Base-by-base conservation (phyloP, 2,329 filamentous ascomycete genomes). In the Botrytis porri region DNA sequence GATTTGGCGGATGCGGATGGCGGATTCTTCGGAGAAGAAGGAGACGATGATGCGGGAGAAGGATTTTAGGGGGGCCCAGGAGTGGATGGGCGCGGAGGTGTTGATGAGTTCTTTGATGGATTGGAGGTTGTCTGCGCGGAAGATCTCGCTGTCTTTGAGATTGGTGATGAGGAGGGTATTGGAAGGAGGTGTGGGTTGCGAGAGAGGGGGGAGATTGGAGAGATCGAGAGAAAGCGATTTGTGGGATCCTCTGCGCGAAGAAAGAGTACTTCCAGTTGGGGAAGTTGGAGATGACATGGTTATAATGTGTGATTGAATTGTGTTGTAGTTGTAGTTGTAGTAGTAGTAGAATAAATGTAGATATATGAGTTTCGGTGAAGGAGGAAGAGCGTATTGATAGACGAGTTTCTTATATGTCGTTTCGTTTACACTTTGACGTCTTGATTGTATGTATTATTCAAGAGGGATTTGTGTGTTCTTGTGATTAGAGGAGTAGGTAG, bases 101-200 rank as follows among this genome's bases (percentile, higher is more conserved):
- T 88, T 84, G 81, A 96, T 90, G 74, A 93, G 88, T 71, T 90
- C 86, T 80, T 90, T 90, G 79, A 95, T 92, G 74, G 88, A 89
- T 78, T 92, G 88, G 74, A 95, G 86, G 82, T 93, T 94, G 75
- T 91, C 87, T 29, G 92, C 86, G 73, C 88, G 86, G 86, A 95
- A 96, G 84, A 94, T 90, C 79, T 92, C 89, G 74, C 86, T 83
- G 76, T 93, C 88, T 80, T 90, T 84, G 74, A 96, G 88, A 84
- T 94, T 94, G 79, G 93, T 96, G 80, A 96, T 91, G 79, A 96
- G 89, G 73, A 96, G 89, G 0, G 93, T 96, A 85, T 96, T 96
- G 77, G 91, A 92, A 9, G 92, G 91, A 71, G 90, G 88, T 39
- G 92, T 90, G n/a, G 93, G 92, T 80, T 89, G 87, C 60, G 86